These are phyloP conservation scores for Linum lewisii DNA, from an alignment of 345 rosid genomes.

Conservation along the genomic window DNA sequence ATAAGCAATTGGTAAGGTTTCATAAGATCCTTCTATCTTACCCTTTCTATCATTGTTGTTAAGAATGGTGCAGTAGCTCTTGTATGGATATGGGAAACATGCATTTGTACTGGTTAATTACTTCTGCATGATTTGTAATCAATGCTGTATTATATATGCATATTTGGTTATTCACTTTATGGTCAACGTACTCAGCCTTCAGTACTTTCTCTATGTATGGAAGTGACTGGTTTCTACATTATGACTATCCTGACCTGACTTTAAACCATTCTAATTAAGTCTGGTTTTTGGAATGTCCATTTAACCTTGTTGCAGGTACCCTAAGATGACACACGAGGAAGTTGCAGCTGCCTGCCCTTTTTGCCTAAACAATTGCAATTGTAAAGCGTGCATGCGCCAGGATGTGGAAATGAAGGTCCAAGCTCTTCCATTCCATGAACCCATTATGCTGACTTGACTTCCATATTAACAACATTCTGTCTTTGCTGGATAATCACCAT, in stretches of 20 bases:
- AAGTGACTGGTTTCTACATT: not conserved
- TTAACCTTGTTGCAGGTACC: conserved; percentile 10
- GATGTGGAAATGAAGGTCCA: conserved; percentile 18
- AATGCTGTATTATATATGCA: no score
- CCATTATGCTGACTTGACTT: not conserved
- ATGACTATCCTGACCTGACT: not conserved
- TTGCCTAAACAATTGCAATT: conserved; percentile 17
- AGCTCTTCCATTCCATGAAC: conserved; percentile 6
- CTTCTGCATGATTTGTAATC: not conserved
- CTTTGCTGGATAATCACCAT: not conserved
- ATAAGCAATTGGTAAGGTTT: conserved; percentile 30
- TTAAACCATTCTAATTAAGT: not conserved
- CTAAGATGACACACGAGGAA: conserved; percentile 9
- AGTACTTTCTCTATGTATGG: not conserved
- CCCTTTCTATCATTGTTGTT: not conserved
- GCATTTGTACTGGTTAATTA: not conserved
- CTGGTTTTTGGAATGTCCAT: not conserved
- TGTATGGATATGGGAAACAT: not conserved
- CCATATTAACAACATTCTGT: not conserved
- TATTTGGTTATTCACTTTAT: not conserved
- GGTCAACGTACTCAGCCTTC: not conserved
- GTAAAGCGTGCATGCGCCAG: conserved; percentile 18
- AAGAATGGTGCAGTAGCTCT: not conserved
- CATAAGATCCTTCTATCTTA: not conserved
- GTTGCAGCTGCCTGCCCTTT: conserved; percentile 17